A percentile compares a stretch with the other conserved stretches of the same genome.
These are phyloP conservation scores for Pleodorina starrii DNA, from an alignment of 139 green algal genomes.

Conservation along the genomic window DNA sequence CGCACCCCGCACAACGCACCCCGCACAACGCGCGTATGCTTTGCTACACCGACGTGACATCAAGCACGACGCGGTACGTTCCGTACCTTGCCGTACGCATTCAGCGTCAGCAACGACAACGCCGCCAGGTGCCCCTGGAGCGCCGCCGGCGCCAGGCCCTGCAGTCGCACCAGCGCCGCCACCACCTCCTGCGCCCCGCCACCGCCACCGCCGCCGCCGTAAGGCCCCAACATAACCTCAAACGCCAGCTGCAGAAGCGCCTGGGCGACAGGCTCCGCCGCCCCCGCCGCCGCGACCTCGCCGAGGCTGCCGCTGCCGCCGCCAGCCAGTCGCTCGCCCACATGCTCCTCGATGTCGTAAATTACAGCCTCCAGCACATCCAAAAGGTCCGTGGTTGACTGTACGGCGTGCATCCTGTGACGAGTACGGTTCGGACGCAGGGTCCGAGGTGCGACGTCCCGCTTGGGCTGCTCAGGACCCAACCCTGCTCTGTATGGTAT, in stretches of 20 bases:
- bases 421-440: too few species aligned
- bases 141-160: conserved; percentile 9
- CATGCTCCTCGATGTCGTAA: conserved; percentile 5
- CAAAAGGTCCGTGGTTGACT: not conserved
- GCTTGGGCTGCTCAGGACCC: too few species aligned
- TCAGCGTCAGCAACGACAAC: conserved; percentile 36
- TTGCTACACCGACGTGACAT: too few species aligned
- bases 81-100: conserved; percentile 14
- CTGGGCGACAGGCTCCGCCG: not conserved
- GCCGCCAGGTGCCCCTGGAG: not conserved
- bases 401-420: conserved; percentile 24
- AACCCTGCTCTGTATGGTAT: too few species aligned
- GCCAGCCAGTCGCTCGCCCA: too few species aligned
- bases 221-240: not conserved
- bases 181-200: conserved; percentile 36
- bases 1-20: too few species aligned
- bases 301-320: not conserved
- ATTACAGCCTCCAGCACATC: conserved; percentile 28
- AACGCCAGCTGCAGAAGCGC: conserved; percentile 51
- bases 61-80: too few species aligned
- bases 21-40: too few species aligned
- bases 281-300: not conserved
- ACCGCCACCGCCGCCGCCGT: not conserved
- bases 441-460: too few species aligned
- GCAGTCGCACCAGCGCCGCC: conserved; percentile 44